Conservation (phyloP, 345 rosid species). For the Trapa bicornis region DNA sequence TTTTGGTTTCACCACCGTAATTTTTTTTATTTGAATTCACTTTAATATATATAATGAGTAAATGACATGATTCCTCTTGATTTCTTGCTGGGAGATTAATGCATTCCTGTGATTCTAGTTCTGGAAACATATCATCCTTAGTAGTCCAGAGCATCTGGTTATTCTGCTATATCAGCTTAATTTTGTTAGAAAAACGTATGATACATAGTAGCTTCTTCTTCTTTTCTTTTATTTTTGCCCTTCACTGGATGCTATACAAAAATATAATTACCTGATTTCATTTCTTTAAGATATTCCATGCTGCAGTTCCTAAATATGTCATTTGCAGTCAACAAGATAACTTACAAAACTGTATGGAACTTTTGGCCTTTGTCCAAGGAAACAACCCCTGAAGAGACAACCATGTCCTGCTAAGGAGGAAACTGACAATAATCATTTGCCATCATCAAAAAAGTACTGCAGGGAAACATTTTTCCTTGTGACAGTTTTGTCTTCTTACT, state of each 20-base stretch:
- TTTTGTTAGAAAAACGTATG: no score
- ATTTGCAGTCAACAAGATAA: conserved; percentile 45
- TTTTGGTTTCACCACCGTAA: no score
- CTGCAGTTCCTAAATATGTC: conserved; percentile 49
- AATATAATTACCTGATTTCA: conserved; percentile 5
- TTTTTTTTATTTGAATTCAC: neutral
- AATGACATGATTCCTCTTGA: neutral
- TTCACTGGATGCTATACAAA: neutral
- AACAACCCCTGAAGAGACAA: conserved; percentile 79
- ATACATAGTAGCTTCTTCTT: no score
- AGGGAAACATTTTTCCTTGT: neutral
- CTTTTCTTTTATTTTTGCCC: no score
- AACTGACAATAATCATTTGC: conserved; percentile 38
- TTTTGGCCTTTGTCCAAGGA: conserved; percentile 76
- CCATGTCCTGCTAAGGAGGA: conserved; percentile 67
- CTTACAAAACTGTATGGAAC: conserved; percentile 61
- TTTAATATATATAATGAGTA: neutral
- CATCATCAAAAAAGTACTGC: conserved; percentile 20
- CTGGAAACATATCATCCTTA: neutral
- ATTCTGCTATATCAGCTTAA: no score
- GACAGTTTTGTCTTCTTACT: conserved; percentile 9
- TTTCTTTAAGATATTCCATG: conserved; percentile 66
- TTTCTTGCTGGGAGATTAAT: neutral
- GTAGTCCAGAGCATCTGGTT: no score
- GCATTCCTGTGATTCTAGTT: neutral